Percentiles rank a stretch among this genome's conserved stretches.
phyloP scores from a whole-genome alignment of 352 stramenopile species.

The Pythium chondricola region DNA sequence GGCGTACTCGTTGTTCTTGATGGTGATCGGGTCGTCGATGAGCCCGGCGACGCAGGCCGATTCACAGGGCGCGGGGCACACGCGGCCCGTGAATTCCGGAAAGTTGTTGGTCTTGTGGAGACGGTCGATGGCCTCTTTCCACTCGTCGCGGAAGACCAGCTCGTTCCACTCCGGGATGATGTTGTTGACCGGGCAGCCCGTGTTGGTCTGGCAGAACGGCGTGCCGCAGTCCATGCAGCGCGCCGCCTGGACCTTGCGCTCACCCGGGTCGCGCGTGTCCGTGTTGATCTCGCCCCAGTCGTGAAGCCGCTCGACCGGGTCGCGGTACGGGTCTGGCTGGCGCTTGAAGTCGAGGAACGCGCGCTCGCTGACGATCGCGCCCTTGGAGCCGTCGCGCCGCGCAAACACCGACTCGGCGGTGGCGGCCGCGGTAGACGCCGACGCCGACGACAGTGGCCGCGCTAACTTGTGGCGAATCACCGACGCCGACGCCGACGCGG shows the following conservation, averaged over 20 bases:
- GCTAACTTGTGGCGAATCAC: neutral
- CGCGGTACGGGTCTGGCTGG: constrained; percentile 91
- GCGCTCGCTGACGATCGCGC: constrained; percentile 61
- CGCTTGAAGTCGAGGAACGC: constrained; percentile 82
- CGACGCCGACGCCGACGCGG: neutral
- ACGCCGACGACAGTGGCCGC: constrained; percentile 4
- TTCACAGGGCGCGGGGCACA: constrained; percentile 97
- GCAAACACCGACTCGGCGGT: constrained; percentile 5
- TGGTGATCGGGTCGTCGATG: constrained; percentile 95
- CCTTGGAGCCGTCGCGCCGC: constrained; percentile 64
- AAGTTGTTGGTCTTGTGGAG: constrained; percentile 99
- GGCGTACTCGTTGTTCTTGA: constrained; percentile 99
- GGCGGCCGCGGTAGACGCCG: neutral
- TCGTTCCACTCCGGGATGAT: constrained; percentile 99
- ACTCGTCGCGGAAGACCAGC: constrained; percentile 96
- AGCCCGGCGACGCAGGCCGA: constrained; percentile 94
- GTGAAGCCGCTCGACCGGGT: constrained; percentile 88
- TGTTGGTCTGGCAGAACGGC: constrained; percentile 98
- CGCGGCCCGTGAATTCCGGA: constrained; percentile 96
- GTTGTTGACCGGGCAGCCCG: constrained; percentile 97
- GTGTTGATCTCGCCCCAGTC: constrained; percentile 98
- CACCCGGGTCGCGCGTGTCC: constrained; percentile 72
- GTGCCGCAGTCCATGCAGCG: constrained; percentile 99
- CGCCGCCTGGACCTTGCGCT: constrained; percentile 92
- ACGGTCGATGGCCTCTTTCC: constrained; percentile 93